Base-by-base conservation (phyloP, 495 filamentous ascomycete genomes). In the Penicillium ucsense region DNA sequence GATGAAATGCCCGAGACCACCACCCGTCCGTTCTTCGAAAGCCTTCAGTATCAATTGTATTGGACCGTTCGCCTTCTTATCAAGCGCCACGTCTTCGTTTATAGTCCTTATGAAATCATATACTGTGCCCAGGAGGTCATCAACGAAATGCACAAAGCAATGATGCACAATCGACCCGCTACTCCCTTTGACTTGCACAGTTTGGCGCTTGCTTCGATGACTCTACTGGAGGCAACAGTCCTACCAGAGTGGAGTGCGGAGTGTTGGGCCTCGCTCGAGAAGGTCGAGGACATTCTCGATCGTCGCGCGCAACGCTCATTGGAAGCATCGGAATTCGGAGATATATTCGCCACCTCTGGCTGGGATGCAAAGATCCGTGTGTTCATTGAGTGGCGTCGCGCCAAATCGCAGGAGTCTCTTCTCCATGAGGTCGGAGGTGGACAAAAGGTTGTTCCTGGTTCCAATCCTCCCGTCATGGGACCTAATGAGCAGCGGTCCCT, bases 141-240 rank as follows among this genome's bases (percentile, higher is more conserved):
- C 43, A 71, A 77, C 28, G 72, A 73, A 53, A 72, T 82, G 45
- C 69, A 77, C 47, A 77, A 72, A 37, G 63, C 82, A 2, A 62
- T 76, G 9, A 74, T 72, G 12, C 59, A 64, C 34, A 57, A 51
- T 44, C 67, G 71, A 8, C 59, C 59, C 28, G 40, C 64, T 3
- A 69, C 67, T 7, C 85, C 87, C 0, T 72, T 94, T 43, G 86
- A 85, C 43, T 75, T 89, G 48, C 84, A 92, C 60, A 85, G 84
- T 48, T 66, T 78, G 31, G 73, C 73, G n/a, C 68, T 94, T n/a
- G 74, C 77, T 6, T 68, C 81, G 1, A 66, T 89, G 55, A 82
- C 80, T 29, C 75, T 94, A 6, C 62, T 82, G 29, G 81, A 88
- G 55, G 75, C 88, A 5, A 70, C 67, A 2, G 82, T 78, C 28